Conservation (phyloP, 1,284 basidiomycete species). For the Trametes hirsuta region DNA sequence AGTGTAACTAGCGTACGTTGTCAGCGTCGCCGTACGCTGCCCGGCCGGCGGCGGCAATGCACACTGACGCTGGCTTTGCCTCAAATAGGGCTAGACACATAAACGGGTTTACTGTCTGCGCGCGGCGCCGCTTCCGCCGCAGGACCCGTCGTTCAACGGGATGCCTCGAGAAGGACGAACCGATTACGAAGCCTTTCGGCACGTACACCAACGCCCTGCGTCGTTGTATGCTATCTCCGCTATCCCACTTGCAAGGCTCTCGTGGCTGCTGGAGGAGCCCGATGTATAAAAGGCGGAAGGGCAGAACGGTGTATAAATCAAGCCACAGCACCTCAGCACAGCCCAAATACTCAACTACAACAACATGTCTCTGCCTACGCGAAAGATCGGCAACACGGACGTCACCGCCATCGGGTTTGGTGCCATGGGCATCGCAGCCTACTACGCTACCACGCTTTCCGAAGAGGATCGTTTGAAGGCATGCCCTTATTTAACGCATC, state of each 20-base stretch:
- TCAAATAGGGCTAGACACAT: too few species aligned
- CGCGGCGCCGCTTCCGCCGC: too few species aligned
- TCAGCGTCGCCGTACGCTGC: too few species aligned
- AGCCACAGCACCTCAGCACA: not conserved
- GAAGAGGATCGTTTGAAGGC: constrained; percentile 36
- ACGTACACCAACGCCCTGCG: too few species aligned
- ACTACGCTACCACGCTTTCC: constrained; percentile 27
- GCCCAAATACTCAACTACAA: not conserved
- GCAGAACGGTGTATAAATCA: not conserved
- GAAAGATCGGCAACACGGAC: constrained; percentile 27
- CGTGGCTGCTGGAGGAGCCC: too few species aligned
- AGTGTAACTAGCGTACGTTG: too few species aligned
- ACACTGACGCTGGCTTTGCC: too few species aligned
- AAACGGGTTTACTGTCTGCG: too few species aligned
- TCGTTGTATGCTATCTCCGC: not conserved
- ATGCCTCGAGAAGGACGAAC: too few species aligned
- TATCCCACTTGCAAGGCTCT: not conserved
- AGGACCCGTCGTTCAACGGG: too few species aligned
- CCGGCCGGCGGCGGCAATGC: too few species aligned
- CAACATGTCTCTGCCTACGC: constrained; percentile 22
- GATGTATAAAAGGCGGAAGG: not conserved
- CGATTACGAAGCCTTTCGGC: too few species aligned
- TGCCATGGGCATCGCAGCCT: constrained; percentile 33
- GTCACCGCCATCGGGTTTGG: constrained; percentile 35
- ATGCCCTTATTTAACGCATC: not conserved